Evolutionary conservation across 2,329 filamentous ascomycete genomes (phyloP).

Genomic region (Fusarium tanahbumbuense): DNA sequence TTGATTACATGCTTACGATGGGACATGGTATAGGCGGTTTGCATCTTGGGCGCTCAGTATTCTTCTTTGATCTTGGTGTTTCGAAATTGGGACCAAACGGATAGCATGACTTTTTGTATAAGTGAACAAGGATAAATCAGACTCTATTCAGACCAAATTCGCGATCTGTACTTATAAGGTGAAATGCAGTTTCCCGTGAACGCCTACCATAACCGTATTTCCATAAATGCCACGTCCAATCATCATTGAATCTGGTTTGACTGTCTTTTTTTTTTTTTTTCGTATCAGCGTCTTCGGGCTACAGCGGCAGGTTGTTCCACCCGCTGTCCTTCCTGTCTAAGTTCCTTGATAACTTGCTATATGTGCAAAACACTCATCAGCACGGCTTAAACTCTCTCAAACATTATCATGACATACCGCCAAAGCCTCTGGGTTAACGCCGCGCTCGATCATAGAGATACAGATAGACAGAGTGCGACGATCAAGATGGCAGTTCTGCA

Average conservation of each 20-base stretch:
- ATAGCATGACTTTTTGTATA: constrained; percentile 21
- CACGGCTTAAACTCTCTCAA: neutral
- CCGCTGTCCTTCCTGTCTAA: constrained; percentile 67
- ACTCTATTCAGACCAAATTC: constrained; percentile 13
- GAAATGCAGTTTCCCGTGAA: constrained; percentile 24
- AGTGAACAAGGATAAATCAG: constrained; percentile 8
- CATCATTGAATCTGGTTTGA: neutral
- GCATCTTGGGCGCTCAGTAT: constrained; percentile 34
- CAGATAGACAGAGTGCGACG: constrained; percentile 92
- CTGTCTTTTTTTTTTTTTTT: neutral
- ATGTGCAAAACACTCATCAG: neutral
- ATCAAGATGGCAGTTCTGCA: constrained; percentile 93
- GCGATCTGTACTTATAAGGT: neutral
- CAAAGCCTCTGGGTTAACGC: constrained; percentile 93
- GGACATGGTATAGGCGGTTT: constrained; percentile 19
- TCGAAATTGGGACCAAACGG: constrained; percentile 14
- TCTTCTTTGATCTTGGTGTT: constrained; percentile 4
- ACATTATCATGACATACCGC: constrained; percentile 70
- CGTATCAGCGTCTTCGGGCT: constrained; percentile 41
- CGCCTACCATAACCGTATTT: constrained; percentile 15
- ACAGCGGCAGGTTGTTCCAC: constrained; percentile 56
- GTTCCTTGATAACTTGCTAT: constrained; percentile 70
- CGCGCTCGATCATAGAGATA: constrained; percentile 96
- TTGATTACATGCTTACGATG: constrained; percentile 20
- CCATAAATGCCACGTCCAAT: neutral